Base-by-base conservation (phyloP, 1,139 yeast genomes). In the Saccharomyces hybrid region DNA sequence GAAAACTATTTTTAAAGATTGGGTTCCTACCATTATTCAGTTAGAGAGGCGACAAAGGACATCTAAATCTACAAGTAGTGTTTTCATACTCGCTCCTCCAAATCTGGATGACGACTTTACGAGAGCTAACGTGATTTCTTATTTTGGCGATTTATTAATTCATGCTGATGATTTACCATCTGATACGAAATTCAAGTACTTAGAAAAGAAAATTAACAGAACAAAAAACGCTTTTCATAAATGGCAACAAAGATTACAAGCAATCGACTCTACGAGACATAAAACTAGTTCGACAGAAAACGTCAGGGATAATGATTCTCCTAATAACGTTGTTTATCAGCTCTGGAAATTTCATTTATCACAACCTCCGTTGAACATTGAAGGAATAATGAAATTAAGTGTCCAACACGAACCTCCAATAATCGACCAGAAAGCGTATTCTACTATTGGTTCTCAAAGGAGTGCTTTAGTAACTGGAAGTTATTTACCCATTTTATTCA, bases 11-110 rank as follows among this genome's bases (percentile, higher is more conserved):
- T 81, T 84, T 51, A 83, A 84, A 56, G 96, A 88, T 63, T 93
- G 98, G 98, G 89, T 95, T 0, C 96, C 96, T 0, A 96, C 93
- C 27, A 84, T 90, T 28, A 89, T 88, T 71, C 98, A 91, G 66
- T 75, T 91, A 49, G 96, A 89, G 61, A 77, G 95, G 64, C 78
- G 96, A 60, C 79, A 84, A 52, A 75, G 86, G 71, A 75, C 81
- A 27, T 76, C 82, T 31, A 76, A 77, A 51, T 74, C 81, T 27
- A 73, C 75, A 46, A 76, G 73, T 55, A 72, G 76, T 53, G 71
- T 68, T 13, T 68, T 67, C 50, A 68, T 68, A 27, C 55, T 68
- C 29, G 96, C 96, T 0, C 95, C 97, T 3, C 86, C 95, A 63
- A 95, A 95, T 5, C 77, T 90, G 61, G 96, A 96, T 32, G 81